Base-by-base conservation (phyloP, 495 filamentous ascomycete genomes). In the Achaetomiella virescens region DNA sequence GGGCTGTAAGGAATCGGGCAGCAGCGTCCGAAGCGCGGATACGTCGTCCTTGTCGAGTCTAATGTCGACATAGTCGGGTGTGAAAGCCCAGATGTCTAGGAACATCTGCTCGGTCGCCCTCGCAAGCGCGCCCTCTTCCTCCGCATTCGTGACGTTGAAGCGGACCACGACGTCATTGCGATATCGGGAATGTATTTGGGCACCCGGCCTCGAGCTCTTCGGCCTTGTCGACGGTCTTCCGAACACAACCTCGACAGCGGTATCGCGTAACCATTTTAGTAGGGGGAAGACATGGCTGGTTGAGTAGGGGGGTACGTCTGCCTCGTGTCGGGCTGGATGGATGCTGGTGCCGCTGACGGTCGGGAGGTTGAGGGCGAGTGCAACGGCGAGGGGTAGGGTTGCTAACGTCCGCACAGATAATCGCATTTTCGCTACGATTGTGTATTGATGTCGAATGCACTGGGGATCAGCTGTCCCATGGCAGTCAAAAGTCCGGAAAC, bases 51-150 rank as follows among this genome's bases (percentile, higher is more conserved):
- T 81, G 31, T 86, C 75, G 25, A 97, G 67, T 33, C 91, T 78
- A 29, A 97, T 86, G 70, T 98, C 93, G n/a, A 91, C 89, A 75
- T 84, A 92, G 14, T 89, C 77, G 7, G 84, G 75, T 3, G 84
- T 89, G 48, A 88, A 90, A 17, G 86, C 85, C 93, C 93, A 98
- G 3, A 96, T 83, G 67, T 98, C 93, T 8, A 97, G 71, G 58
- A 91, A 82, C 29, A 97, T 79, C 37, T 85, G 82, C 43, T 87
- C 79, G 9, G 85, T 74, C 15, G 90, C 93, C 54, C 86, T 78
- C 11, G 85, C 81, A 54, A 98, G 73, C 2, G 86, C 84, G 42
- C 73, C 72, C 49, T 88, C 87, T 61, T 98, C 88, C 24, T 84
- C 78, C 11, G 75, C 63, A 43, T 81, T 82, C 52, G 77, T 83